Evolutionary conservation across 202 grass and related monocot species (phyloP), one percentile per base, ranked within the genome.

Genomic region (Panicum hallii): DNA sequence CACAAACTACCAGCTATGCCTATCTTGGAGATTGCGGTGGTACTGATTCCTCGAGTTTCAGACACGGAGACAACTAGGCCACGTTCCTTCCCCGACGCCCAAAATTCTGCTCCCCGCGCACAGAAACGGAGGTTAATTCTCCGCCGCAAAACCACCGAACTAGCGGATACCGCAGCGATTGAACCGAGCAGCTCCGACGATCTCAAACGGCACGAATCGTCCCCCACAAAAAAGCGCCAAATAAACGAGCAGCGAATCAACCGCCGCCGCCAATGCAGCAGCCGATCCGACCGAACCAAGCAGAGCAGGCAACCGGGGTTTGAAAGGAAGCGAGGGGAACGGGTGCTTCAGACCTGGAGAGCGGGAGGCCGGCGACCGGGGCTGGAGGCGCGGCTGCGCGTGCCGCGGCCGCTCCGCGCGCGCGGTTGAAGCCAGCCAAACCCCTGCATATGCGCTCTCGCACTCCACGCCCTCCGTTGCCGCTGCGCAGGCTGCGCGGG

Each of bases 381-480:
- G 75, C 44, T 36, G 84, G 43, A n/a, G 74, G 47, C 55, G 22
- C 54, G 26, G 26, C 26, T 26, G 26, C 26, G 26, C 26, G 26
- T 26, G 26, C 26, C 26, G 26, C 26, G 20, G 8, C 65, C 36
- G 64, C 46, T 53, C 50, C 65, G 38, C 19, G 26, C 14, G 79
- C 57, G 72, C 78, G 88, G 79, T 38, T 64, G 79, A 14, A 91
- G 44, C 47, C 47, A 11, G 13, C 48, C 49, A 22, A 22, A 9
- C 15, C 86, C 84, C 16, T 58, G 55, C 78, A 57, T 74, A 82
- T 72, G 54, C 47, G 72, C 74, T 77, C 70, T 87, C 75, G 74
- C 70, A 81, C 78, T 79, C 75, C 74, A 86, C 84, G 23, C 81
- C 53, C 48, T 92, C 90, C 88, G 70, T 88, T 58, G 65, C 40